phyloP scores from a whole-genome alignment of 495 filamentous ascomycete species.

The Penicillium maclennaniae region DNA sequence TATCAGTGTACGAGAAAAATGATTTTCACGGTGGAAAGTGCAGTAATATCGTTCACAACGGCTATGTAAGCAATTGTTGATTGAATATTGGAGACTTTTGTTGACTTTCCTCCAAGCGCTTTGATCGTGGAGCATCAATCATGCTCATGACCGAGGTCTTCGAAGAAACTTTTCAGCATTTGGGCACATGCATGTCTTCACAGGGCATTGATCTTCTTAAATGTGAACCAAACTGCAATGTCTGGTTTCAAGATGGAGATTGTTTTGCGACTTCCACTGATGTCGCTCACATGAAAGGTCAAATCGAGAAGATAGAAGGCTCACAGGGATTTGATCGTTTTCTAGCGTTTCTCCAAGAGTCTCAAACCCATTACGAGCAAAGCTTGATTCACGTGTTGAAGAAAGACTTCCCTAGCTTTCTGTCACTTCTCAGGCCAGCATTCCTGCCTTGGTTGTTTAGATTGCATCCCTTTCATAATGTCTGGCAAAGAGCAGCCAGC shows the following conservation, averaged over 20 bases:
- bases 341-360: conserved; percentile 58
- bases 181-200: conserved; percentile 53
- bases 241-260: conserved; percentile 61
- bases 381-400: conserved; percentile 55
- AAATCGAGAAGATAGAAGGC: conserved; percentile 65
- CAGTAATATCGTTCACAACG: conserved; percentile 4
- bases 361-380: conserved; percentile 60
- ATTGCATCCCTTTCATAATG: conserved; percentile 61
- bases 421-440: conserved; percentile 45
- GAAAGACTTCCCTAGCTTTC: conserved; percentile 54
- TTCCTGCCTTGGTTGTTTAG: conserved; percentile 51
- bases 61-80: neutral
- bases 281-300: conserved; percentile 56
- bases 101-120: conserved; percentile 40
- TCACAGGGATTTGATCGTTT: conserved; percentile 61
- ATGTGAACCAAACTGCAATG: conserved; percentile 66
- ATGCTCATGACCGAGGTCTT: conserved; percentile 64
- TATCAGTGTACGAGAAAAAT: conserved; percentile 6
- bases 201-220: conserved; percentile 61
- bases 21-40: conserved; percentile 5
- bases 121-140: conserved; percentile 69
- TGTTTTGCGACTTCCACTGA: conserved; percentile 56
- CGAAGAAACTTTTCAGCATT: conserved; percentile 57
- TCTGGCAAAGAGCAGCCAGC: conserved; percentile 53
- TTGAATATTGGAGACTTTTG: neutral